Percentiles rank a stretch among this genome's conserved stretches.
Conservation (phyloP, 495 filamentous ascomycete genomes). For the Paragyromitra xinjiangensis region DNA sequence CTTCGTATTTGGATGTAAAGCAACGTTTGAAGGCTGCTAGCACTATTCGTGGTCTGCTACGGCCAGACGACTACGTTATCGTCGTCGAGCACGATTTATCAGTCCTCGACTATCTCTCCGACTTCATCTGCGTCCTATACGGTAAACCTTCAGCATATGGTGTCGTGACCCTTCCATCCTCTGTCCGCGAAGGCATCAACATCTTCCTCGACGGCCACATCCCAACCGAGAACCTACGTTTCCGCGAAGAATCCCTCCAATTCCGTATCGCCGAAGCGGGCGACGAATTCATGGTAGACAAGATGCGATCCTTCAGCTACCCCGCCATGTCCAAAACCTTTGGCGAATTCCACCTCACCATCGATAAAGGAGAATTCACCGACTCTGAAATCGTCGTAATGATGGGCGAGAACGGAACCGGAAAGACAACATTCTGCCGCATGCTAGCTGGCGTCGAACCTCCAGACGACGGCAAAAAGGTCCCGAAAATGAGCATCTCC, state of each 20-base stretch:
- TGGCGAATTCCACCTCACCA: slow-evolving; percentile 82
- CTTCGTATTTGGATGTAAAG: slow-evolving; percentile 98
- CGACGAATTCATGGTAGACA: slow-evolving; percentile 89
- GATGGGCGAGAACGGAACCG: slow-evolving; percentile 98
- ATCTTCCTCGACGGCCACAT: slow-evolving; percentile 99
- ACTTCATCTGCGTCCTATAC: slow-evolving; percentile 97
- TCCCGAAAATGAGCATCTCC: slow-evolving; percentile 94
- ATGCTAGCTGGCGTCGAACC: slow-evolving; percentile 92
- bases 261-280: slow-evolving; percentile 94
- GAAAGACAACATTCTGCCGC: slow-evolving; percentile 97
- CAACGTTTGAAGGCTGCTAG: slow-evolving; percentile 91
- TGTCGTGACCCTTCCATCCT: slow-evolving; percentile 95
- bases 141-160: slow-evolving; percentile 94
- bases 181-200: slow-evolving; percentile 98
- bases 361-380: slow-evolving; percentile 87
- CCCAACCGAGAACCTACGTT: slow-evolving; percentile 96
- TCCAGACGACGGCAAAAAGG: slow-evolving; percentile 76
- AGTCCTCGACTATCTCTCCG: slow-evolving; percentile 95
- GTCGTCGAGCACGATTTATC: slow-evolving; percentile 99
- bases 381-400: slow-evolving; percentile 98
- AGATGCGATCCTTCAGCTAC: slow-evolving; percentile 82
- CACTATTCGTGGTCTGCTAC: slow-evolving; percentile 87
- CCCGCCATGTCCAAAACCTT: slow-evolving; percentile 93
- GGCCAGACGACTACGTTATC: slow-evolving; percentile 93
- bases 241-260: slow-evolving; percentile 94